phyloP scores from a whole-genome alignment of 495 filamentous ascomycete genomes.

The Penicillium robsamsonii region DNA sequence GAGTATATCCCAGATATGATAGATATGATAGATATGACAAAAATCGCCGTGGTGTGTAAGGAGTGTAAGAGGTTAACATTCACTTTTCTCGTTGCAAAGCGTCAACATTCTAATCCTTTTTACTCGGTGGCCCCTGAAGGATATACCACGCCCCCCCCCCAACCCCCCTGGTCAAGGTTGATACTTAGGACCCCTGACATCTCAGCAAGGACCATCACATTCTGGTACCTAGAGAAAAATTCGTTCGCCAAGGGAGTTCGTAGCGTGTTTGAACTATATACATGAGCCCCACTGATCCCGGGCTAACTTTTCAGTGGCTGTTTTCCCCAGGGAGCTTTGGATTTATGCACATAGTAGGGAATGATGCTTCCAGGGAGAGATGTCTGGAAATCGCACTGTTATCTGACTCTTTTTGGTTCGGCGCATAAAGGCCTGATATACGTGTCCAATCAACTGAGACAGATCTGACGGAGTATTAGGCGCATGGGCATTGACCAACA shows the following conservation, averaged over 20 bases:
- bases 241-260: slow-evolving; percentile 14
- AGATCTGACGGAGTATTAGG: slow-evolving; percentile 16
- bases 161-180: neutral
- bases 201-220: neutral
- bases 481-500: slow-evolving; percentile 29
- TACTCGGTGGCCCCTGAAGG: neutral
- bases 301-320: slow-evolving; percentile 23
- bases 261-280: slow-evolving; percentile 33
- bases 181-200: neutral
- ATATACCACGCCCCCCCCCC: neutral
- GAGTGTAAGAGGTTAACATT: too few species aligned
- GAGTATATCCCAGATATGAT: neutral
- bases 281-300: slow-evolving; percentile 16
- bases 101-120: neutral
- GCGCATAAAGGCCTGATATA: neutral
- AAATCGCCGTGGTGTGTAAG: neutral
- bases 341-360: too few species aligned
- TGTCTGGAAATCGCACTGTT: too few species aligned
- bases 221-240: too few species aligned
- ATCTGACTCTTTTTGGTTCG: too few species aligned
- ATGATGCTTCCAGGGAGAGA: too few species aligned
- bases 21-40: neutral
- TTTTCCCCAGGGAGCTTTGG: too few species aligned
- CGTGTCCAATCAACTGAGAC: neutral
- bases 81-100: too few species aligned